Conservation (phyloP, 768 basidiomycete species). For the Candolleomyces efflorescens region DNA sequence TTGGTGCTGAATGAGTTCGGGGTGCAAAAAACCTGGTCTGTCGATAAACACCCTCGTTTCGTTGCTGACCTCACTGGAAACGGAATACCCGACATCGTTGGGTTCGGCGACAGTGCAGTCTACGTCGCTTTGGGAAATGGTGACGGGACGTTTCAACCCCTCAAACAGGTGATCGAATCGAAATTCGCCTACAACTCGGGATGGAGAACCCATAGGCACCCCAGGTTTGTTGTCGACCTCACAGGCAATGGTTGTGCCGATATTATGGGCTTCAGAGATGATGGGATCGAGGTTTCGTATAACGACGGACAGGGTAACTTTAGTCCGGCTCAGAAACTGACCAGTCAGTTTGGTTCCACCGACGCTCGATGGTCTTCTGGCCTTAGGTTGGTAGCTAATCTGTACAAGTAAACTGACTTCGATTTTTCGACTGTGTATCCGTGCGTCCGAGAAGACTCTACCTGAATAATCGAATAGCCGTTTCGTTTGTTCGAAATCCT, state of each 20-base stretch:
- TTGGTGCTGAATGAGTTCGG: background rate
- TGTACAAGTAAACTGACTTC: background rate
- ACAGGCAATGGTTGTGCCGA: background rate
- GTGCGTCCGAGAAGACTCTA: too few relatives aligned
- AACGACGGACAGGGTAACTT: slow-evolving; percentile 1
- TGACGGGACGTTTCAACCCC: background rate
- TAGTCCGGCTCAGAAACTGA: background rate
- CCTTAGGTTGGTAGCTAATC: background rate
- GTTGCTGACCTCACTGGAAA: background rate
- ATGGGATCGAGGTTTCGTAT: background rate
- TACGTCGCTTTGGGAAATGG: background rate
- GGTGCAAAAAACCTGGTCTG: background rate
- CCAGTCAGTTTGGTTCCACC: background rate
- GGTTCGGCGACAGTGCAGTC: background rate
- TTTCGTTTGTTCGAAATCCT: too few relatives aligned
- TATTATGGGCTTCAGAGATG: background rate
- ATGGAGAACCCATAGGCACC: background rate
- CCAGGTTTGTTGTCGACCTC: background rate
- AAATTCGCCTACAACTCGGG: background rate
- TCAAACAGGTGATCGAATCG: background rate
- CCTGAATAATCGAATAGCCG: too few relatives aligned
- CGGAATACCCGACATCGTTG: background rate
- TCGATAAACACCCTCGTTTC: background rate
- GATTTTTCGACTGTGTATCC: too few relatives aligned
- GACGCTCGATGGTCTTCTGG: background rate